Evolutionary conservation across 257 asterid species (phyloP).

Genomic region (Plantago elongata): DNA sequence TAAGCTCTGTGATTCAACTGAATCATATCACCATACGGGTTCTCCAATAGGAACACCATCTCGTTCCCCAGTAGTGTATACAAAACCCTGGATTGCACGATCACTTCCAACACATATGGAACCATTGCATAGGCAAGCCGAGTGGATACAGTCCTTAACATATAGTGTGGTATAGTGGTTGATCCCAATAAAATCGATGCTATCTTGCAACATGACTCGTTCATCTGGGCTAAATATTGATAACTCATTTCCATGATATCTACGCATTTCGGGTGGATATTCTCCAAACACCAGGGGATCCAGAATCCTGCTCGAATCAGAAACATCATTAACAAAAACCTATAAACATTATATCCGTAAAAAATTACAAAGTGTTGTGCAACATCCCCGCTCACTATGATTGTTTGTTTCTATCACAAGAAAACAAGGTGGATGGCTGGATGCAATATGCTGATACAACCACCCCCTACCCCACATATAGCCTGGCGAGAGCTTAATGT

Average conservation of each 20-base stretch:
- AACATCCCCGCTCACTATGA: too few relatives aligned
- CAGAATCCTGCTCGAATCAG: slow-evolving; percentile 34
- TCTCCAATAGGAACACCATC: slow-evolving; percentile 73
- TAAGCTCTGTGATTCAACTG: neutral
- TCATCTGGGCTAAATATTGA: slow-evolving; percentile 61
- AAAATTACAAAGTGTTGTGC: neutral
- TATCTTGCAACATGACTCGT: slow-evolving; percentile 32
- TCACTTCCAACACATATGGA: slow-evolving; percentile 44
- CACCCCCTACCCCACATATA: too few relatives aligned
- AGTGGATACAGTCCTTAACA: slow-evolving; percentile 59
- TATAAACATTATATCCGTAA: neutral
- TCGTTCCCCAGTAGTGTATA: slow-evolving; percentile 32
- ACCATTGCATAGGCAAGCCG: slow-evolving; percentile 43
- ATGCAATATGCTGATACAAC: too few relatives aligned
- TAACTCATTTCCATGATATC: slow-evolving; percentile 44
- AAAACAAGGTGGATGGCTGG: too few relatives aligned
- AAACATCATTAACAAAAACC: neutral
- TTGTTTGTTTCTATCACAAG: too few relatives aligned
- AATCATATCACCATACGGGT: slow-evolving; percentile 31
- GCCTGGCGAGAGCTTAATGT: too few relatives aligned
- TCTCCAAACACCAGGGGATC: slow-evolving; percentile 72
- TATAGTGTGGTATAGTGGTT: slow-evolving; percentile 71
- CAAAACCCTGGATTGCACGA: slow-evolving; percentile 56
- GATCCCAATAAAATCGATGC: slow-evolving; percentile 67
- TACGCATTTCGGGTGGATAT: slow-evolving; percentile 76